These are phyloP conservation scores for Metarhizium sp. DNA, from an alignment of 2,329 filamentous ascomycete species.

Conservation along the genomic window DNA sequence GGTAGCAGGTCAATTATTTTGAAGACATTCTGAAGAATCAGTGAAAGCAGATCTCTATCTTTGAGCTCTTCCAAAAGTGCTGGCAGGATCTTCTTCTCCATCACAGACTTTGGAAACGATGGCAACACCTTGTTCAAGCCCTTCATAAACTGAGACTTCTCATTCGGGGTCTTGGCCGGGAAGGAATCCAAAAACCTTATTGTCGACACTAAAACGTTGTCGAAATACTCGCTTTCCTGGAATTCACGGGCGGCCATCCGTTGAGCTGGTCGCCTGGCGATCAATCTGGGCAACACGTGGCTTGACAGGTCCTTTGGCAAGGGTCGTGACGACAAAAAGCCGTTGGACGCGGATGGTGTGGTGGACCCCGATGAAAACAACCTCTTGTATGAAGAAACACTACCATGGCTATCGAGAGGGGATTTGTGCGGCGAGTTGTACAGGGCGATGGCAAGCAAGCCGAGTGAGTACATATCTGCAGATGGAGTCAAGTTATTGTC, in stretches of 20 bases:
- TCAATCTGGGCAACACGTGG: constrained; percentile 72
- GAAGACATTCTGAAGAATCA: constrained; percentile 87
- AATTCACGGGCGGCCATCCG: constrained; percentile 84
- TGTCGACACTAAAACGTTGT: constrained; percentile 92
- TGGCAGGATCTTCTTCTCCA: constrained; percentile 89
- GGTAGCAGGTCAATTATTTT: constrained; percentile 76
- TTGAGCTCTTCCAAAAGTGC: constrained; percentile 89
- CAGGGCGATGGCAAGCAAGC: constrained; percentile 76
- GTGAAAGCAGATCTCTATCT: constrained; percentile 73
- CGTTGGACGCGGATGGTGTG: constrained; percentile 71
- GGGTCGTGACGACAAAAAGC: constrained; percentile 70
- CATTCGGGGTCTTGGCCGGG: constrained; percentile 81
- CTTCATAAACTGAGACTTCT: constrained; percentile 86
- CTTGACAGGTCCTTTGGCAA: constrained; percentile 70
- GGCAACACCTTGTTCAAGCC: constrained; percentile 79
- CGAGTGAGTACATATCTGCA: constrained; percentile 90
- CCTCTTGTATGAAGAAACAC: constrained; percentile 75
- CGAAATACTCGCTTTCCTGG: constrained; percentile 91
- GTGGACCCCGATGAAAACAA: constrained; percentile 70
- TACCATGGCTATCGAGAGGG: constrained; percentile 73
- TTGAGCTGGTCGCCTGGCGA: constrained; percentile 79
- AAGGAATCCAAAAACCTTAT: constrained; percentile 90
- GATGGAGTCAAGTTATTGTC: constrained; percentile 78
- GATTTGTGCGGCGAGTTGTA: constrained; percentile 93
- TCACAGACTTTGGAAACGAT: constrained; percentile 85